phyloP scores from a whole-genome alignment of 495 filamentous ascomycete species.

The Neurospora discreta region DNA sequence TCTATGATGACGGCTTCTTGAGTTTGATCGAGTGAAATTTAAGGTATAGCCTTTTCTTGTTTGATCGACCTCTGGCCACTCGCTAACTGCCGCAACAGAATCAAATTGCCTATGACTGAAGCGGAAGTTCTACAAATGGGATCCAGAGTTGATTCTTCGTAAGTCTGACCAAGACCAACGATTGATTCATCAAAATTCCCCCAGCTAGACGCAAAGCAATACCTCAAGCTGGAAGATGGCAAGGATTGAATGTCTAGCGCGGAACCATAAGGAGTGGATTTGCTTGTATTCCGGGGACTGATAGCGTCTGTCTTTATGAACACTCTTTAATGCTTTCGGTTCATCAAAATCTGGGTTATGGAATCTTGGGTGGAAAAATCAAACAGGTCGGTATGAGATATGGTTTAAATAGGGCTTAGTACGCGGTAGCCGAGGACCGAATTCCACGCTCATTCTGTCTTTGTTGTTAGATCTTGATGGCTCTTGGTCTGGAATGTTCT shows the following conservation, averaged over 20 bases:
- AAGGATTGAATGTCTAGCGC: not conserved
- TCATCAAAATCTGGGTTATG: not conserved
- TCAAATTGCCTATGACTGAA: not conserved
- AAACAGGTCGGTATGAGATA: not conserved
- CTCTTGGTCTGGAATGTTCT: slow-evolving; percentile 1
- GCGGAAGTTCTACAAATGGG: not conserved
- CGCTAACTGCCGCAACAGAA: not conserved
- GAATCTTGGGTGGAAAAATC: not conserved
- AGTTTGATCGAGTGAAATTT: slow-evolving; percentile 24
- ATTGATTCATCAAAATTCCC: not conserved
- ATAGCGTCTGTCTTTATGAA: not conserved
- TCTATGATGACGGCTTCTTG: slow-evolving; percentile 47
- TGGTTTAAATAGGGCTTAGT: not conserved
- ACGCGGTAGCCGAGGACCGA: not conserved
- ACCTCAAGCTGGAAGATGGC: not conserved
- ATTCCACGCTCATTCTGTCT: not conserved
- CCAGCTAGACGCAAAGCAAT: not conserved
- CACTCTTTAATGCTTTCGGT: not conserved
- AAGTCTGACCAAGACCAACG: not conserved
- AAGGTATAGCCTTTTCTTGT: slow-evolving; percentile 11
- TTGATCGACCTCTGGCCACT: not conserved
- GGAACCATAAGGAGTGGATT: not conserved
- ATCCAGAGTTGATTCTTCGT: not conserved
- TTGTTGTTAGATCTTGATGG: not conserved
- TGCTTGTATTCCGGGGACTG: not conserved